phyloP scores from a whole-genome alignment of 1,284 basidiomycete genomes.

The Laetiporus sulphureus region DNA sequence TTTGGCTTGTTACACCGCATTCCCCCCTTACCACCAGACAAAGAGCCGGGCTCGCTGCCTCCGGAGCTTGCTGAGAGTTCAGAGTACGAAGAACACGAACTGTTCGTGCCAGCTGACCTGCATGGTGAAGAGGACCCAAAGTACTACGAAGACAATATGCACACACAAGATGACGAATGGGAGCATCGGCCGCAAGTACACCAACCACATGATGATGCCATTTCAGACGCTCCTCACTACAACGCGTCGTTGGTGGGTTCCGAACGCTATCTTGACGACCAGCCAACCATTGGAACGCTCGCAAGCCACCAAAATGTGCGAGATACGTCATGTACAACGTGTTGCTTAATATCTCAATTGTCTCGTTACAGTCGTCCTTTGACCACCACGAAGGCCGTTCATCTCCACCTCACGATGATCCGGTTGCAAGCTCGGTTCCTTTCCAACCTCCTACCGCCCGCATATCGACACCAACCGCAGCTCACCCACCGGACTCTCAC shows the following conservation, averaged over 20 bases:
- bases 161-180: conserved; percentile 37
- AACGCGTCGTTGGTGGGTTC: no score
- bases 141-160: conserved; percentile 31
- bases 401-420: no score
- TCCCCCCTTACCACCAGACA: conserved; percentile 57
- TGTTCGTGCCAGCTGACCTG: conserved; percentile 69
- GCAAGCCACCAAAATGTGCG: no score
- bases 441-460: conserved; percentile 16
- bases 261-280: no score
- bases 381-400: no score
- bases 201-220: no score
- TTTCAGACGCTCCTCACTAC: no score
- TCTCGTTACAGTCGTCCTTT: no score
- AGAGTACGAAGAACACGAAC: conserved; percentile 53
- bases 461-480: conserved; percentile 22
- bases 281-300: no score
- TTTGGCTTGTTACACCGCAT: conserved; percentile 88
- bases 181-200: conserved; percentile 27
- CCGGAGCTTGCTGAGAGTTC: conserved; percentile 41
- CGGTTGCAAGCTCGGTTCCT: no score
- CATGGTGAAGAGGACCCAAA: conserved; percentile 23
- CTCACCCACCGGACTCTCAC: conserved; percentile 21
- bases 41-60: conserved; percentile 45
- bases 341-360: no score
- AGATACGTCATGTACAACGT: no score